These are phyloP conservation scores for Atkinsonella texensis DNA, from an alignment of 2,329 filamentous ascomycete species.

Conservation along the genomic window DNA sequence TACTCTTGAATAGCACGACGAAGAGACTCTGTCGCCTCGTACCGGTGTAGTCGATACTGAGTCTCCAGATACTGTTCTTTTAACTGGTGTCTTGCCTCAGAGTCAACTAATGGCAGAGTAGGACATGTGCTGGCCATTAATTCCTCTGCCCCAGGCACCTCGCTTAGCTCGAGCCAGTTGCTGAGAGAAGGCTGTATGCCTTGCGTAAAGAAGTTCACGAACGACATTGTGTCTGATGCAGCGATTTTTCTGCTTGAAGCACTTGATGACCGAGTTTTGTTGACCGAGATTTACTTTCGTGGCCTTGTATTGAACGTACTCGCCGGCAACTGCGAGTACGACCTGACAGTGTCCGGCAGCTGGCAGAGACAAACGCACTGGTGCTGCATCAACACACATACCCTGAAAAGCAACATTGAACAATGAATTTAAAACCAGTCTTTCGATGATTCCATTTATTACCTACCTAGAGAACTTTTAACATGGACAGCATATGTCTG, in stretches of 20 bases:
- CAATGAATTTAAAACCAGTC: too few species aligned
- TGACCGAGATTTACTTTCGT: neutral
- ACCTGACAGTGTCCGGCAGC: neutral
- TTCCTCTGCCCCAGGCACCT: constrained; percentile 15
- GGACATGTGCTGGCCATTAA: constrained; percentile 11
- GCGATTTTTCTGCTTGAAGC: neutral
- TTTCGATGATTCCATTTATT: neutral
- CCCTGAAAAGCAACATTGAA: too few species aligned
- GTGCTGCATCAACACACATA: neutral
- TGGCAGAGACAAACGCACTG: neutral
- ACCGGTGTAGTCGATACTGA: constrained; percentile 65
- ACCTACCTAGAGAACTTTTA: too few species aligned
- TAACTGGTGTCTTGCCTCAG: neutral
- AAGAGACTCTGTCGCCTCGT: constrained; percentile 60
- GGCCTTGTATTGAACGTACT: neutral
- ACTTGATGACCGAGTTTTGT: neutral
- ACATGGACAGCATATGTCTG: too few species aligned
- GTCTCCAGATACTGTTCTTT: constrained; percentile 50
- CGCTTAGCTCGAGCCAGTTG: constrained; percentile 7
- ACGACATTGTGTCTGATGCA: neutral
- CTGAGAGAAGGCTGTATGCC: neutral
- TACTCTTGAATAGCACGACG: constrained; percentile 52
- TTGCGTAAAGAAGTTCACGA: constrained; percentile 2
- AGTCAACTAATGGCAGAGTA: constrained; percentile 7
- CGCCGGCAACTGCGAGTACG: constrained; percentile 1